A percentile compares a stretch with the other conserved stretches of the same genome.
These are phyloP conservation scores for Rubroboletus pulcherrimus DNA, from an alignment of 768 basidiomycete genomes.

Conservation along the genomic window DNA sequence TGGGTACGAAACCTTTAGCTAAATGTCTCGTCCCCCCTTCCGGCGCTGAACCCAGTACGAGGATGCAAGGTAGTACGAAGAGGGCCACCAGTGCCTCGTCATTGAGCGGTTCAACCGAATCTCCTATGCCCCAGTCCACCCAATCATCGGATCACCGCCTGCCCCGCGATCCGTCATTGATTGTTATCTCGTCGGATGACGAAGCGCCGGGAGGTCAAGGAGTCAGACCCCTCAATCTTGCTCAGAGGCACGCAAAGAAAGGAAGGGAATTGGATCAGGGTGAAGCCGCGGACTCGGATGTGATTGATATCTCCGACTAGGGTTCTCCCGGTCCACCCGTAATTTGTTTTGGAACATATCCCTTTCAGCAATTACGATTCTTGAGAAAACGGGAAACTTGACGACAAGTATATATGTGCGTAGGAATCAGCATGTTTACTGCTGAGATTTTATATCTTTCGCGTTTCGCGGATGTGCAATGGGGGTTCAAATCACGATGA, in stretches of 20 bases:
- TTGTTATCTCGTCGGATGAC: slow-evolving; percentile 20
- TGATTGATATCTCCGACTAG: slow-evolving; percentile 54
- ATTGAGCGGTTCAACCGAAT: slow-evolving; percentile 8
- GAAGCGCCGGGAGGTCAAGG: neutral
- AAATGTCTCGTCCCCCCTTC: slow-evolving; percentile 5
- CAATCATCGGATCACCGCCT: slow-evolving; percentile 13
- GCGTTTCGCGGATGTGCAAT: neutral
- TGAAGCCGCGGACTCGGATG: slow-evolving; percentile 38
- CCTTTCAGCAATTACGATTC: neutral
- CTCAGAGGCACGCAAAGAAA: slow-evolving; percentile 8
- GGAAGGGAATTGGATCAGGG: slow-evolving; percentile 26
- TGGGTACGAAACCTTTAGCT: slow-evolving; percentile 18
- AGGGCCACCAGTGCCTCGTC: slow-evolving; percentile 14
- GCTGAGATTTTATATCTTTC: neutral
- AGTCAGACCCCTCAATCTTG: neutral
- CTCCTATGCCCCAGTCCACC: slow-evolving; percentile 15
- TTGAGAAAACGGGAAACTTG: neutral
- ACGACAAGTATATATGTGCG: neutral
- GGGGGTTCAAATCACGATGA: no score
- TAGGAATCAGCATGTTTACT: no score
- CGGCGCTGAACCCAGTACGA: slow-evolving; percentile 15
- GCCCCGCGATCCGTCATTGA: slow-evolving; percentile 22
- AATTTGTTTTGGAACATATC: neutral
- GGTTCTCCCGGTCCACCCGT: neutral
- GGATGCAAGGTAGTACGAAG: slow-evolving; percentile 4